Evolutionary conservation across 495 filamentous ascomycete species (phyloP).

Genomic region (Penicillium coprophilum): DNA sequence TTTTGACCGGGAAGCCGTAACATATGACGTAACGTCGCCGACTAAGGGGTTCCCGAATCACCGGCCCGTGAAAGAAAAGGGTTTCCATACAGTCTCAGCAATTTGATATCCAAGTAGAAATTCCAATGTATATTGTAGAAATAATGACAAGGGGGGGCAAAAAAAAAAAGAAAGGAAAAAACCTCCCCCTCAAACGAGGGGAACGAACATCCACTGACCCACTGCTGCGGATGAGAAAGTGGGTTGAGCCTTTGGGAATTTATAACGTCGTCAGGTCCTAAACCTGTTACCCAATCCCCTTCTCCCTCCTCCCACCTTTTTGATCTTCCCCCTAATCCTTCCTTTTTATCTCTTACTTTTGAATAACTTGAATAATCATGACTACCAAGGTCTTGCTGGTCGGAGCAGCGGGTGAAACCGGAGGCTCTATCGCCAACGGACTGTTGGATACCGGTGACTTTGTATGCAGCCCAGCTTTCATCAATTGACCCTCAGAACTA

Average conservation of each 20-base stretch:
- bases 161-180: constrained; percentile 15
- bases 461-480: constrained; percentile 28
- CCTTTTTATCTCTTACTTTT: constrained; percentile 8
- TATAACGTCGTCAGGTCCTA: constrained; percentile 37
- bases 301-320: constrained; percentile 16
- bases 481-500: constrained; percentile 3
- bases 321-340: constrained; percentile 5
- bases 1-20: constrained; percentile 12
- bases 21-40: constrained; percentile 8
- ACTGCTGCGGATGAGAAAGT: constrained; percentile 36
- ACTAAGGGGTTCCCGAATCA: constrained; percentile 8
- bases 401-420: constrained; percentile 51
- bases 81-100: no score
- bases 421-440: constrained; percentile 50
- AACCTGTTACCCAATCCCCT: constrained; percentile 18
- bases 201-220: constrained; percentile 43
- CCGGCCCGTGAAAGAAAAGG: constrained; percentile 7
- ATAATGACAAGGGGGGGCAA: constrained; percentile 13
- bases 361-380: constrained; percentile 30
- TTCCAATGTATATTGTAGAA: not conserved
- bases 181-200: constrained; percentile 28
- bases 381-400: constrained; percentile 47
- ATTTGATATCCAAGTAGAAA: no score
- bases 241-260: constrained; percentile 36
- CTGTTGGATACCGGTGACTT: constrained; percentile 42